Evolutionary conservation across 2,329 filamentous ascomycete genomes (phyloP).

Genomic region (Ophiocordyceps robertsii): DNA sequence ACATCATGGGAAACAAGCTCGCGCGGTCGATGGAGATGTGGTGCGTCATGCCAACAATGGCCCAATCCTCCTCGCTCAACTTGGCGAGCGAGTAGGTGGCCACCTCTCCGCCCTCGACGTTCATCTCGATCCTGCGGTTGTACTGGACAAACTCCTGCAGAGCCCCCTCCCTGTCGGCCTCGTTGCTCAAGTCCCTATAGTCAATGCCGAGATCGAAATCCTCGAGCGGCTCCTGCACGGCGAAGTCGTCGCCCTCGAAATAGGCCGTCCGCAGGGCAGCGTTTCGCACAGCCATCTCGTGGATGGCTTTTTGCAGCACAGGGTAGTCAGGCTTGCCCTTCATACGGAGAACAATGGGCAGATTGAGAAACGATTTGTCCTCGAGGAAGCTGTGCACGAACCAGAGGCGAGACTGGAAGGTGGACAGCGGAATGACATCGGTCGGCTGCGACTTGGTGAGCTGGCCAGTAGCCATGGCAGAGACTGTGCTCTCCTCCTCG

Average conservation of each 20-base stretch:
- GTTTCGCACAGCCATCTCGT: constrained; percentile 10
- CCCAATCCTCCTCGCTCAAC: constrained; percentile 9
- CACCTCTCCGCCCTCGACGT: constrained; percentile 10
- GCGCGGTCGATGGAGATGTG: constrained; percentile 12
- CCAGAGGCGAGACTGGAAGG: constrained; percentile 13
- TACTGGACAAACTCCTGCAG: constrained; percentile 6
- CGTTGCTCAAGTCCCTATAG: constrained; percentile 7
- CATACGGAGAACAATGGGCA: constrained; percentile 10
- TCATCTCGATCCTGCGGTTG: constrained; percentile 11
- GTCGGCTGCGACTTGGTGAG: constrained; percentile 5
- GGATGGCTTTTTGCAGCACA: constrained; percentile 6
- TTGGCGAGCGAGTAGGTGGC: constrained; percentile 8
- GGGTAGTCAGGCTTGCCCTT: constrained; percentile 9
- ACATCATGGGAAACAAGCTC: constrained; percentile 11
- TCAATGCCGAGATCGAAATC: constrained; percentile 9
- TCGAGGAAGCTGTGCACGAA: constrained; percentile 12
- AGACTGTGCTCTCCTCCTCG: constrained; percentile 3
- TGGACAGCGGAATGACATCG: constrained; percentile 9
- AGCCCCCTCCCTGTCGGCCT: constrained; percentile 5
- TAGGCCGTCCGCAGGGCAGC: constrained; percentile 9
- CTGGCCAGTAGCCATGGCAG: constrained; percentile 10
- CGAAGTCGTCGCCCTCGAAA: constrained; percentile 10
- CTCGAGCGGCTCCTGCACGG: constrained; percentile 9
- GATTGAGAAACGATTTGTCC: constrained; percentile 11
- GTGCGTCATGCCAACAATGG: constrained; percentile 9